These are phyloP conservation scores for Boletus eberwhitei DNA, from an alignment of 768 basidiomycete species.

Conservation along the genomic window DNA sequence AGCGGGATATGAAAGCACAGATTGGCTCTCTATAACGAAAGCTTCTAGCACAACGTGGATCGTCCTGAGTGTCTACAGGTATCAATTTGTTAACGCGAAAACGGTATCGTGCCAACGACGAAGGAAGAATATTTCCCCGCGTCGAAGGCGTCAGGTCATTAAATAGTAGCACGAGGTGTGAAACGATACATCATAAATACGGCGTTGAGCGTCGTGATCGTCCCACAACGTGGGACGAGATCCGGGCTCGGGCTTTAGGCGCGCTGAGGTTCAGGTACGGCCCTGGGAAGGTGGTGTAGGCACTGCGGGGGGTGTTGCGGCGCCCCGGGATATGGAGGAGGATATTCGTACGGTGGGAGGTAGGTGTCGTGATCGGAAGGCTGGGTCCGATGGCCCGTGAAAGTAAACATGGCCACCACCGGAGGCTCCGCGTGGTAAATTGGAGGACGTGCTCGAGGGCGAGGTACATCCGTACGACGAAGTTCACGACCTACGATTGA, in stretches of 20 bases:
- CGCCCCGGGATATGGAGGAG: constrained; percentile 8
- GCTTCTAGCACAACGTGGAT: neutral
- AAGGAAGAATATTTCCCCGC: neutral
- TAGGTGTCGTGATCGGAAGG: neutral
- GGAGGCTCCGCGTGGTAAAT: constrained; percentile 2
- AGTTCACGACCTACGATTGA: neutral
- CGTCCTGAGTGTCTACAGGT: neutral
- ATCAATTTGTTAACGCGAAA: neutral
- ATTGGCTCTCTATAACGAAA: neutral
- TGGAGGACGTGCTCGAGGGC: neutral
- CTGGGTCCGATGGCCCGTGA: neutral
- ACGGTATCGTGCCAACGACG: constrained; percentile 4
- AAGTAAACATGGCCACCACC: neutral
- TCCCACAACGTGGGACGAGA: neutral
- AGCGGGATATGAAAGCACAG: neutral
- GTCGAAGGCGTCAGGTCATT: neutral
- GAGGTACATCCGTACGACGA: neutral
- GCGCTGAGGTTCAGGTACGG: neutral
- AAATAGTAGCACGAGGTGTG: too few species aligned
- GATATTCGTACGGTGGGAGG: constrained; percentile 12
- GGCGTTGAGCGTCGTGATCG: neutral
- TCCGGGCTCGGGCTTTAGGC: neutral
- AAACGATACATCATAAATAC: neutral
- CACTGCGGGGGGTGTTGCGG: neutral
- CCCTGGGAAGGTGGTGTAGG: neutral